A percentile compares a stretch with the other conserved stretches of the same genome.
These are phyloP conservation scores for Kodamaea alishanica DNA, from an alignment of 1,139 yeast genomes.

Conservation along the genomic window DNA sequence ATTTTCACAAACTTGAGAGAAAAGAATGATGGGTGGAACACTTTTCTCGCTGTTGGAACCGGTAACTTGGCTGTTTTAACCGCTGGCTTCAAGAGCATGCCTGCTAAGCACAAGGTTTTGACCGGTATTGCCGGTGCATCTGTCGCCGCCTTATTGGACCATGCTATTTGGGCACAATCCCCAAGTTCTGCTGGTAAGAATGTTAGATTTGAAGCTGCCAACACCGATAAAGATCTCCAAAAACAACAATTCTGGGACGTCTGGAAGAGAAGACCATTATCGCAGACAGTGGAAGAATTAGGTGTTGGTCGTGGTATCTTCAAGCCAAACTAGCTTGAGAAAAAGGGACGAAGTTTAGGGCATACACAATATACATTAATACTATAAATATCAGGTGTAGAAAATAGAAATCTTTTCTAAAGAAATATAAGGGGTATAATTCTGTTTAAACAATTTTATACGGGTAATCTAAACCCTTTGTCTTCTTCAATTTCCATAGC, in stretches of 20 bases:
- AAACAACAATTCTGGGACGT: slow-evolving; percentile 82
- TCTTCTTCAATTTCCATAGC: slow-evolving; percentile 82
- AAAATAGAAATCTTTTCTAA: neutral
- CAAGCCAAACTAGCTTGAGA: slow-evolving; percentile 16
- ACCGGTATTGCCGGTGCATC: slow-evolving; percentile 43
- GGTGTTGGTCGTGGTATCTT: slow-evolving; percentile 63
- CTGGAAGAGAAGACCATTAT: slow-evolving; percentile 75
- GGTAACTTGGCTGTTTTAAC: slow-evolving; percentile 43
- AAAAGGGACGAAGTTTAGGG: neutral
- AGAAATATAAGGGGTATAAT: neutral
- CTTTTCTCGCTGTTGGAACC: slow-evolving; percentile 43
- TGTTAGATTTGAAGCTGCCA: slow-evolving; percentile 34
- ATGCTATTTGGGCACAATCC: slow-evolving; percentile 43
- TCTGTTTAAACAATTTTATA: slow-evolving; percentile 40
- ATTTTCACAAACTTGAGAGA: slow-evolving; percentile 44
- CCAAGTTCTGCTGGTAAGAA: slow-evolving; percentile 39
- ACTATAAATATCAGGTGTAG: slow-evolving; percentile 1
- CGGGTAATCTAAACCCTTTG: slow-evolving; percentile 75
- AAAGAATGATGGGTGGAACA: slow-evolving; percentile 50
- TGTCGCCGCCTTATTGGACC: slow-evolving; percentile 38
- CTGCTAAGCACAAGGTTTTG: slow-evolving; percentile 40
- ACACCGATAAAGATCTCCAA: slow-evolving; percentile 31
- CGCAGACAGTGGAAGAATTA: slow-evolving; percentile 73
- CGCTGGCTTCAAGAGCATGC: slow-evolving; percentile 42
- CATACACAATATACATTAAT: neutral